Base-by-base conservation (phyloP, 768 basidiomycete genomes). In the Mycena rosella region DNA sequence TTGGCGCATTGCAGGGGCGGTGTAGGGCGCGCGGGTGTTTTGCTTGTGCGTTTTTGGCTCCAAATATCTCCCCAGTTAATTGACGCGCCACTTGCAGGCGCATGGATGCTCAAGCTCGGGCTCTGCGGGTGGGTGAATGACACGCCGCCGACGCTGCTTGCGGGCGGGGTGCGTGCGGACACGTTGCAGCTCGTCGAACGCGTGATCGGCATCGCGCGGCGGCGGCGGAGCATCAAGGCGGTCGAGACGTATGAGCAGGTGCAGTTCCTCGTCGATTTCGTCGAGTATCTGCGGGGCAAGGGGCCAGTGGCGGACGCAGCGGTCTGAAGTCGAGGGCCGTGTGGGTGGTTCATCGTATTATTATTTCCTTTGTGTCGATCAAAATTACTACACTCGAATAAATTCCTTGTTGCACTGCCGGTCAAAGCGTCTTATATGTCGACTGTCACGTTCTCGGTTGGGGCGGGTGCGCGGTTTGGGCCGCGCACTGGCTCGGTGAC, bases 201-300 rank as follows among this genome's bases (percentile, higher is more conserved):
- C 27, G 89, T 87, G 2, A 93, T 99, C 60, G 79, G 83, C 8
- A 86, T 95, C 62, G 87, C 96, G 10, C 80, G 96, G 54, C 81
- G 86, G 68, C 81, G 96, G 68, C 82, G 96, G 67, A 96, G 95
- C 72, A 78, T 91, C 63, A 98, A 99, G 77, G 96, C 96, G 2
- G 88, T 99, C 44, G 97, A 99, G 77, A 97, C 95, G 4, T 91
- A 93, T 75, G 95, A 98, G 76, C 96, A 99, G 78, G 97, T 97
- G 18, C 81, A 84, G 70, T 96, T 96, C 74, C 78, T 96, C 54
- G 87, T 91, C 0, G 91, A 94, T 32, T 96, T 88, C 76, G 88
- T 94, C 5, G 87, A 90, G 42, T 89, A 86, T 78, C 74, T 94
- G 64, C 76, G 82, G 57, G 32, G 48, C 13, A 68, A 63, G 24